phyloP scores from a whole-genome alignment of 1,284 basidiomycete species.

The Puccinia triticina region DNA sequence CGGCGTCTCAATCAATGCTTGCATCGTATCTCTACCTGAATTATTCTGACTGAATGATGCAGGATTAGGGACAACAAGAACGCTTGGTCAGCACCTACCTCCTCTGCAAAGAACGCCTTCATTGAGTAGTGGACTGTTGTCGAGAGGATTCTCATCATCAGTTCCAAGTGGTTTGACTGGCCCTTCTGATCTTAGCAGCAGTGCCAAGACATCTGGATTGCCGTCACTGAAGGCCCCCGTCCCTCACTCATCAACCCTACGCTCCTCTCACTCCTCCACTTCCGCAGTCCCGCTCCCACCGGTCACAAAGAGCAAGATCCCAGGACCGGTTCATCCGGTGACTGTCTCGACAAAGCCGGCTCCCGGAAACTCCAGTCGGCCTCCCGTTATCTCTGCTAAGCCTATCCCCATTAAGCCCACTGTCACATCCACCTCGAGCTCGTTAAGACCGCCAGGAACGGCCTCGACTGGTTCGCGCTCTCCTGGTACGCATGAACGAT shows the following conservation, averaged over 20 bases:
- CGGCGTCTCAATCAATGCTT: background rate
- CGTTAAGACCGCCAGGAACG: background rate
- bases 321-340: too few species aligned
- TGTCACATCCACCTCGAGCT: background rate
- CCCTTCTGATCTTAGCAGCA: background rate
- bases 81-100: conserved; percentile 20
- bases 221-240: background rate
- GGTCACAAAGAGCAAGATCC: too few species aligned
- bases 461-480: background rate
- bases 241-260: background rate
- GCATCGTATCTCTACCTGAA: background rate
- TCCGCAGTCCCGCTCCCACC: too few species aligned
- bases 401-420: conserved; percentile 1
- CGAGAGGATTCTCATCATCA: conserved; percentile 1
- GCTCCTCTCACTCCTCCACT: too few species aligned
- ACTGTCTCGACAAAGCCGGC: too few species aligned
- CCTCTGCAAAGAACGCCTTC: background rate
- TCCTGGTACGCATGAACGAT: background rate
- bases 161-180: background rate
- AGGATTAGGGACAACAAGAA: background rate
- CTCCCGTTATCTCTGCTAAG: background rate
- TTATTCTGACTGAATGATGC: background rate
- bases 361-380: background rate
- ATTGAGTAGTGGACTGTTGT: background rate
- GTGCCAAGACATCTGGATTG: background rate